phyloP scores from a whole-genome alignment of 106 monocot genomes.

The Ottelia alismoides region DNA sequence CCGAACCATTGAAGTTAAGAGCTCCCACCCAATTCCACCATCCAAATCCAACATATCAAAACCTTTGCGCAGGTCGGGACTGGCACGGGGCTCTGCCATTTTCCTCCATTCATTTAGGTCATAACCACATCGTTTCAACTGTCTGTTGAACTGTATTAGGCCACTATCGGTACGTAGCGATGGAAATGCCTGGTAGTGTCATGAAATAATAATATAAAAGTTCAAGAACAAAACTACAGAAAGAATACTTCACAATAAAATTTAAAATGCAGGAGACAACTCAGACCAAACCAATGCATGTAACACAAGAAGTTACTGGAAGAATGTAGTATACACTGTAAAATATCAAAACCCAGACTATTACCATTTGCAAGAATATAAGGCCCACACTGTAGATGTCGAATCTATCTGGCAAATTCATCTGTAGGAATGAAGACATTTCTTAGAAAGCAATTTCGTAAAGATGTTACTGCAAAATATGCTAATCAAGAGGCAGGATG shows the following conservation, averaged over 20 bases:
- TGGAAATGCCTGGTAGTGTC: slow-evolving; percentile 84
- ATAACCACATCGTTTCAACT: slow-evolving; percentile 75
- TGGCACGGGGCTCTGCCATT: slow-evolving; percentile 67
- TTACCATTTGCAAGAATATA: slow-evolving; percentile 90
- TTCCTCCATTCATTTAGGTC: slow-evolving; percentile 69
- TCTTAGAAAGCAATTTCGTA: not conserved
- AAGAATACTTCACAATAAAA: too few relatives aligned
- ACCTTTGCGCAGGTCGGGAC: slow-evolving; percentile 57
- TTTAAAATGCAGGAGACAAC: too few relatives aligned
- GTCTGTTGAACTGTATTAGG: slow-evolving; percentile 91
- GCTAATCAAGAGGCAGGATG: not conserved
- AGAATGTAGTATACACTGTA: too few relatives aligned
- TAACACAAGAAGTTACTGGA: too few relatives aligned
- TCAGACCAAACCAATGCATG: too few relatives aligned
- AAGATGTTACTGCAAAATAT: not conserved
- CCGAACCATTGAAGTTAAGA: slow-evolving; percentile 79
- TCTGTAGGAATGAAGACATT: slow-evolving; percentile 27
- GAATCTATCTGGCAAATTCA: slow-evolving; percentile 94
- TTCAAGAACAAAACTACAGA: too few relatives aligned
- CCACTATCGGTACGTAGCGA: slow-evolving; percentile 60
- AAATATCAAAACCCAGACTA: too few relatives aligned
- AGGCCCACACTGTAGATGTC: slow-evolving; percentile 93
- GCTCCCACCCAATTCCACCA: slow-evolving; percentile 85
- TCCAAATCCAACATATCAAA: slow-evolving; percentile 80
- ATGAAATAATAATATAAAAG: too few relatives aligned